phyloP scores from a whole-genome alignment of 2,329 filamentous ascomycete genomes.

The Colletotrichum acutatum region DNA sequence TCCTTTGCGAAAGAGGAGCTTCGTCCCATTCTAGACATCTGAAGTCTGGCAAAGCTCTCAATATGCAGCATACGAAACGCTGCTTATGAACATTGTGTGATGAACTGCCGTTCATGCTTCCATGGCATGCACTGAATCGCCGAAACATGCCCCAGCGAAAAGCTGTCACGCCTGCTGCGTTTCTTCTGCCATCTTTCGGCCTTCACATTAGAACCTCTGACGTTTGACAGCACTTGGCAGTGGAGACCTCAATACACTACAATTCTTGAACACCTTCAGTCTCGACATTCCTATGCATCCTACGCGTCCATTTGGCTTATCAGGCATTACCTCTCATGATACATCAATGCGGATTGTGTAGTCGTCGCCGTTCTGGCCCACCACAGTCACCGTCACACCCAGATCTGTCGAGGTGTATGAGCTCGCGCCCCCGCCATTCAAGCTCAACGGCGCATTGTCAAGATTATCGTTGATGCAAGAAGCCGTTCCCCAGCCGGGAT shows the following conservation, averaged over 20 bases:
- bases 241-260: no score
- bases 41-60: neutral
- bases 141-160: neutral
- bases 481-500: slow-evolving; percentile 38
- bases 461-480: slow-evolving; percentile 44
- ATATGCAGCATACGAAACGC: neutral
- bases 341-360: slow-evolving; percentile 13
- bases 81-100: neutral
- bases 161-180: no score
- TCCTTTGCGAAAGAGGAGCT: neutral
- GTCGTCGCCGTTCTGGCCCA: slow-evolving; percentile 4
- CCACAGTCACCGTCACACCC: slow-evolving; percentile 7
- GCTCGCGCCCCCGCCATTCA: neutral
- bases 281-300: neutral
- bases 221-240: neutral
- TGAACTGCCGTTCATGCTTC: slow-evolving; percentile 10
- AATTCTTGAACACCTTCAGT: neutral
- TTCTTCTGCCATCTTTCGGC: neutral
- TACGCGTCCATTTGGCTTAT: neutral
- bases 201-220: neutral
- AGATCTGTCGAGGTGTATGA: neutral
- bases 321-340: neutral
- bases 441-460: slow-evolving; percentile 45
- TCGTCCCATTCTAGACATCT: neutral
- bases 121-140: neutral